Conservation (phyloP, 768 basidiomycete species). For the Mycena alexandri region DNA sequence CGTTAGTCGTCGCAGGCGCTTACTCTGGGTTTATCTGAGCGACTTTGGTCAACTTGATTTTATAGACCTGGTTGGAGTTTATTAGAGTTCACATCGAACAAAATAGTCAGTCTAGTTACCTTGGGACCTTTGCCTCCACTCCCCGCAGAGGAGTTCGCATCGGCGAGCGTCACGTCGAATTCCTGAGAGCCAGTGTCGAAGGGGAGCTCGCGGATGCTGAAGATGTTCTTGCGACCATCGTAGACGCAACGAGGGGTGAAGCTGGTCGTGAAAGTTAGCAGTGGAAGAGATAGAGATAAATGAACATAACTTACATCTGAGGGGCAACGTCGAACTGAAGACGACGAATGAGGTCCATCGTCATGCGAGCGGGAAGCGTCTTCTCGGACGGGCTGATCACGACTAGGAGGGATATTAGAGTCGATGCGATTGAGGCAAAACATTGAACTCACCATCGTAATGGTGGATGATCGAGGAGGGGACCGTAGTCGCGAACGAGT, state of each 20-base stretch:
- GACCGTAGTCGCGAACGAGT: constrained; percentile 74
- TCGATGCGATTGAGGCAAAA: constrained; percentile 5
- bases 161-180: constrained; percentile 72
- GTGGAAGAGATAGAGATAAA: not conserved
- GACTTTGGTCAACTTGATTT: constrained; percentile 68
- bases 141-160: constrained; percentile 48
- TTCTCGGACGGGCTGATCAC: constrained; percentile 80
- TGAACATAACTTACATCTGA: constrained; percentile 47
- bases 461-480: constrained; percentile 62
- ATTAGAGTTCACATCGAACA: too few relatives aligned
- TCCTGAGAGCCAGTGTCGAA: constrained; percentile 68
- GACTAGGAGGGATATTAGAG: constrained; percentile 40
- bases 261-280: not conserved
- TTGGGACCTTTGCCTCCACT: constrained; percentile 63
- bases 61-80: constrained; percentile 52
- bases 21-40: constrained; percentile 66
- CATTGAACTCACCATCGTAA: constrained; percentile 74
- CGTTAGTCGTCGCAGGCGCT: too few relatives aligned
- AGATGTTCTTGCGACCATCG: constrained; percentile 72
- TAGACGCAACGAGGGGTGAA: constrained; percentile 78
- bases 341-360: constrained; percentile 75
- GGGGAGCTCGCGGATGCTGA: constrained; percentile 70
- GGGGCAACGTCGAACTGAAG: constrained; percentile 72
- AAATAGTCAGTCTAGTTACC: constrained; percentile 38
- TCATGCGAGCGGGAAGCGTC: constrained; percentile 72